These are phyloP conservation scores for Teunomyces gatunensis DNA, from an alignment of 805 yeast genomes.

Conservation along the genomic window DNA sequence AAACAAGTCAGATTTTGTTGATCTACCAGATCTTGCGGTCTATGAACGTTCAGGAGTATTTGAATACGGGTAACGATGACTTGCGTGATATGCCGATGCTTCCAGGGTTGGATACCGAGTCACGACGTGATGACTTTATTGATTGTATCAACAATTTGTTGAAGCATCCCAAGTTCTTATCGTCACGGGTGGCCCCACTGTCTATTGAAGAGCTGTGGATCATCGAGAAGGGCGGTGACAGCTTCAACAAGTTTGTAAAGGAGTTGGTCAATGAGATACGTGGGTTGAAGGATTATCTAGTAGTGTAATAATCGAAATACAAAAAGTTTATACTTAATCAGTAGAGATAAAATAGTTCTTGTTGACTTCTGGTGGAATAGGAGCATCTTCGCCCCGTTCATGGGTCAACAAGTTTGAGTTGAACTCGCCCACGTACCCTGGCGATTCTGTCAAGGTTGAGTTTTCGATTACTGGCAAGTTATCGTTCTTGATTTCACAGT, in stretches of 20 bases:
- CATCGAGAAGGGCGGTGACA: slow-evolving; percentile 45
- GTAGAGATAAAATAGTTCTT: slow-evolving; percentile 9
- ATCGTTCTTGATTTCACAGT: slow-evolving; percentile 48
- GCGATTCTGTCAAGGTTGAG: slow-evolving; percentile 31
- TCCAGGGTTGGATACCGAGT: slow-evolving; percentile 61
- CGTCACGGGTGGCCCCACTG: slow-evolving; percentile 64
- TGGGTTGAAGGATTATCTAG: slow-evolving; percentile 47
- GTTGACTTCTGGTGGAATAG: slow-evolving; percentile 38
- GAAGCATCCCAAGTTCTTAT: slow-evolving; percentile 82
- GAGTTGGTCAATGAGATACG: slow-evolving; percentile 49
- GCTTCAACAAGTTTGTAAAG: slow-evolving; percentile 35
- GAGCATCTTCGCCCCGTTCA: slow-evolving; percentile 22
- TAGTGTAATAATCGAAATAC: slow-evolving; percentile 11
- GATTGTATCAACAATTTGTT: slow-evolving; percentile 67
- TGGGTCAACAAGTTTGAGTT: slow-evolving; percentile 15
- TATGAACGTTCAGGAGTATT: slow-evolving; percentile 51
- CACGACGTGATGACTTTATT: slow-evolving; percentile 57
- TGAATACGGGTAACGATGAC: slow-evolving; percentile 17
- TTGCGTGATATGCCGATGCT: slow-evolving; percentile 32
- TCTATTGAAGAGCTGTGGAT: slow-evolving; percentile 62
- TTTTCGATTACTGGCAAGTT: slow-evolving; percentile 27
- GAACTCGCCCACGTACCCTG: slow-evolving; percentile 22
- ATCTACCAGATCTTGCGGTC: slow-evolving; percentile 56
- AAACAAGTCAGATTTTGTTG: slow-evolving; percentile 58
- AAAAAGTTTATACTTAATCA: slow-evolving; percentile 2